phyloP scores from a whole-genome alignment of 371 early-diverging fungal genomes.

The Mycotypha africana region DNA sequence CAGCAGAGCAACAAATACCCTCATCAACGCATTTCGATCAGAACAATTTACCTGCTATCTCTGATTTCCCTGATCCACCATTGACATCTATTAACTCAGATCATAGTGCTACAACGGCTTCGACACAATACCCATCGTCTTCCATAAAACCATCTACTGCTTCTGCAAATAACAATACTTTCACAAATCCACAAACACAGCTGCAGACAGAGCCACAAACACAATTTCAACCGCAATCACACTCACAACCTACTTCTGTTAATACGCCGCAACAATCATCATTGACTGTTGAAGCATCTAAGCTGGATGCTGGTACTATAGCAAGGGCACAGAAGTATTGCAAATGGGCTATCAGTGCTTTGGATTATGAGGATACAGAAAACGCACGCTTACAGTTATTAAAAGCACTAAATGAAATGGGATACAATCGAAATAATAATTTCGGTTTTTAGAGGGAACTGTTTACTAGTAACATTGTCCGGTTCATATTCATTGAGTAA shows the following conservation, averaged over 20 bases:
- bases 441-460: slow-evolving; percentile 32
- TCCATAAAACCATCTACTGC: slow-evolving; percentile 26
- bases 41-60: slow-evolving; percentile 22
- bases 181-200: slow-evolving; percentile 11
- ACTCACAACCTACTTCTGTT: not conserved
- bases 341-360: slow-evolving; percentile 90
- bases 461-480: too few relatives aligned
- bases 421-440: slow-evolving; percentile 38
- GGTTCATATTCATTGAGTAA: too few relatives aligned
- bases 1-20: not conserved
- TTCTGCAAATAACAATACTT: too few relatives aligned
- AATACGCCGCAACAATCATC: slow-evolving; percentile 11
- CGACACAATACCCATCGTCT: slow-evolving; percentile 2
- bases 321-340: slow-evolving; percentile 81
- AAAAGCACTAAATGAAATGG: slow-evolving; percentile 59
- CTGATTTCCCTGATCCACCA: slow-evolving; percentile 48
- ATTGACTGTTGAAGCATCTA: not conserved
- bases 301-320: slow-evolving; percentile 39
- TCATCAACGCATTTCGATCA: too few relatives aligned
- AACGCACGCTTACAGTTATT: slow-evolving; percentile 82
- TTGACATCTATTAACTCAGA: too few relatives aligned
- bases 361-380: slow-evolving; percentile 89
- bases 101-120: slow-evolving; percentile 8
- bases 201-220: not conserved
- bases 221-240: slow-evolving; percentile 1